These are phyloP conservation scores for Lachnellula arida DNA, from an alignment of 2,329 filamentous ascomycete species.

Conservation along the genomic window DNA sequence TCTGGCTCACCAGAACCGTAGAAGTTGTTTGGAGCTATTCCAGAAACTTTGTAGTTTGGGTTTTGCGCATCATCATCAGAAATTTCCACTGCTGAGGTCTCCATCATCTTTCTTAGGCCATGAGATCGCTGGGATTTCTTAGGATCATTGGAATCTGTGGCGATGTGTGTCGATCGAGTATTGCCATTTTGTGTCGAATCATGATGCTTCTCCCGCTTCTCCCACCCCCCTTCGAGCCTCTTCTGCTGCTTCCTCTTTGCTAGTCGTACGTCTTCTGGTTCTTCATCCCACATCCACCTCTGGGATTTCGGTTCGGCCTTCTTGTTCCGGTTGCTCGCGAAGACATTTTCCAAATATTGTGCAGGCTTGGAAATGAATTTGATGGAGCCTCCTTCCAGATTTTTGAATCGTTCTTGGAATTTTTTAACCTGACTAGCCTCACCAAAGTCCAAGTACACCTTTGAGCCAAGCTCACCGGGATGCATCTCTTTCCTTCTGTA, in stretches of 20 bases:
- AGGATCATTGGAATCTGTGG: neutral
- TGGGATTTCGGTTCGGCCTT: neutral
- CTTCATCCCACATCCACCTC: neutral
- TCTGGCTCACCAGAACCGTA: neutral
- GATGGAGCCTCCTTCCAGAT: neutral
- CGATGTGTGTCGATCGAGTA: neutral
- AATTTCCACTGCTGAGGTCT: neutral
- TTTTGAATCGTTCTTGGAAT: neutral
- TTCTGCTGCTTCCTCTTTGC: neutral
- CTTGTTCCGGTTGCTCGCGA: neutral
- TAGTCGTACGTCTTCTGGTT: slow-evolving; percentile 3
- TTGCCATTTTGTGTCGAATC: neutral
- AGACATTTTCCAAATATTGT: neutral
- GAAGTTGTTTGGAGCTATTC: neutral
- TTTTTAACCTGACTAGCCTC: neutral
- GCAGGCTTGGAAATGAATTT: neutral
- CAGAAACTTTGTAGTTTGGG: neutral
- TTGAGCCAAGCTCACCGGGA: neutral
- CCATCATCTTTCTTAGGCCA: neutral
- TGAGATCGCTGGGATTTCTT: neutral
- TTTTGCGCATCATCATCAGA: neutral
- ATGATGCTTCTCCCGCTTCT: neutral
- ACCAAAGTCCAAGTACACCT: neutral
- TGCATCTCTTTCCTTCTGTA: neutral
- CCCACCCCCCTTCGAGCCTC: neutral